phyloP scores from a whole-genome alignment of 1,139 yeast species.

The Chernovozyma sophiae-reginae region DNA sequence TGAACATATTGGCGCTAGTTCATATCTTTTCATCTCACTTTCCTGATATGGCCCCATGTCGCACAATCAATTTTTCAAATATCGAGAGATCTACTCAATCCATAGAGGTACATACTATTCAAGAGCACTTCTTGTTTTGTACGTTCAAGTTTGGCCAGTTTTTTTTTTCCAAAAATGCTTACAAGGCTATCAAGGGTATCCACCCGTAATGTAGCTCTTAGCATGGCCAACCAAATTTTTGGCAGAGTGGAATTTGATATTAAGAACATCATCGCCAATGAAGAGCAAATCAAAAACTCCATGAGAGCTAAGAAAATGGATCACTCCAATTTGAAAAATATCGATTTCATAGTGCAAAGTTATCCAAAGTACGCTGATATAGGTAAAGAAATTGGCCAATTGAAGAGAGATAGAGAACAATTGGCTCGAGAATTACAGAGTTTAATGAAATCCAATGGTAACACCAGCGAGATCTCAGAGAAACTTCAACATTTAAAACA shows the following conservation, averaged over 20 bases:
- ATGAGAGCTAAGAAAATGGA: constrained; percentile 2
- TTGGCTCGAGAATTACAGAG: neutral
- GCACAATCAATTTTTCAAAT: too few relatives aligned
- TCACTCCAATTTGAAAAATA: neutral
- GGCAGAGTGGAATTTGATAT: constrained; percentile 5
- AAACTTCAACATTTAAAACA: constrained; percentile 1
- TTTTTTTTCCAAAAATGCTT: too few relatives aligned
- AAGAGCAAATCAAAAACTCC: neutral
- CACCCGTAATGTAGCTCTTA: too few relatives aligned
- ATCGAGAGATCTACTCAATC: too few relatives aligned
- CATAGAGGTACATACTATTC: too few relatives aligned
- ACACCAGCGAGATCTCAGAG: constrained; percentile 1
- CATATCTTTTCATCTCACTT: too few relatives aligned
- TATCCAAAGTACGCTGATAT: neutral
- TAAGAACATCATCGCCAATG: neutral
- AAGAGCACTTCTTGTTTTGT: too few relatives aligned
- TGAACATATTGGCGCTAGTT: too few relatives aligned
- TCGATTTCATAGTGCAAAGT: constrained; percentile 3
- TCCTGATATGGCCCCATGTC: too few relatives aligned
- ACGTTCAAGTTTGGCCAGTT: too few relatives aligned
- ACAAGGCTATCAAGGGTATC: too few relatives aligned
- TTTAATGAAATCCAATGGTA: neutral
- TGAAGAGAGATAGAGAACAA: constrained; percentile 1
- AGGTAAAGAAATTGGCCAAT: constrained; percentile 1
- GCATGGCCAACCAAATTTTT: constrained; percentile 2